Conservation (phyloP, 257 asterid species). For the Thymus quinquecostatus region DNA sequence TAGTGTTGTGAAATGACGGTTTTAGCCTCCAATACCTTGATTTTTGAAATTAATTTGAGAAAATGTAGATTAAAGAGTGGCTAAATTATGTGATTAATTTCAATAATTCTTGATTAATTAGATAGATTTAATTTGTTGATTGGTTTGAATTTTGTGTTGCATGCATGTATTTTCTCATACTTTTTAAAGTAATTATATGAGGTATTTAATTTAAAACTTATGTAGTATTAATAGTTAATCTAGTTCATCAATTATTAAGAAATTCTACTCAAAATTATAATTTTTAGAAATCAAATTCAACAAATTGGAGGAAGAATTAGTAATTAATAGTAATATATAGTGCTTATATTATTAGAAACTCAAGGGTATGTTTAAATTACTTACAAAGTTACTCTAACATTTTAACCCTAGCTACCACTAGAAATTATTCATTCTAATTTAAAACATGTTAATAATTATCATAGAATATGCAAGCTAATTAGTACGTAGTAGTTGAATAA, state of each 20-base stretch:
- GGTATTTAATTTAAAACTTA: no score
- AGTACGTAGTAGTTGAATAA: not conserved
- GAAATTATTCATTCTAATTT: constrained; percentile 6
- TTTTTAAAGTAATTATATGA: no score
- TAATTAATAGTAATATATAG: no score
- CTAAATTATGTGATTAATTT: no score
- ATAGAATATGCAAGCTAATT: not conserved
- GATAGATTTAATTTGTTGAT: not conserved
- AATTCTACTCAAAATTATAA: no score
- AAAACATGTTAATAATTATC: no score
- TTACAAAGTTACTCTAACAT: no score
- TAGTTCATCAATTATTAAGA: no score
- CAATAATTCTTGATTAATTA: no score
- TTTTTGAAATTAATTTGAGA: not conserved
- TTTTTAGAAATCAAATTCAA: not conserved
- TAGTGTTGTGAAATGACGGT: constrained; percentile 20
- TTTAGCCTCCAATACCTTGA: constrained; percentile 19
- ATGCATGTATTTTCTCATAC: not conserved
- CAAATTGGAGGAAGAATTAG: not conserved
- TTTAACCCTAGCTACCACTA: constrained; percentile 2
- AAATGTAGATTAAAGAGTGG: no score
- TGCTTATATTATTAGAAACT: no score
- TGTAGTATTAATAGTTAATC: not conserved
- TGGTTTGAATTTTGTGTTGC: not conserved
- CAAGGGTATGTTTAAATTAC: no score